Percentiles rank a stretch among this genome's conserved stretches.
Evolutionary conservation across 1,139 yeast species (phyloP).

Genomic region (Hemisphaericaspora xylofermentans): DNA sequence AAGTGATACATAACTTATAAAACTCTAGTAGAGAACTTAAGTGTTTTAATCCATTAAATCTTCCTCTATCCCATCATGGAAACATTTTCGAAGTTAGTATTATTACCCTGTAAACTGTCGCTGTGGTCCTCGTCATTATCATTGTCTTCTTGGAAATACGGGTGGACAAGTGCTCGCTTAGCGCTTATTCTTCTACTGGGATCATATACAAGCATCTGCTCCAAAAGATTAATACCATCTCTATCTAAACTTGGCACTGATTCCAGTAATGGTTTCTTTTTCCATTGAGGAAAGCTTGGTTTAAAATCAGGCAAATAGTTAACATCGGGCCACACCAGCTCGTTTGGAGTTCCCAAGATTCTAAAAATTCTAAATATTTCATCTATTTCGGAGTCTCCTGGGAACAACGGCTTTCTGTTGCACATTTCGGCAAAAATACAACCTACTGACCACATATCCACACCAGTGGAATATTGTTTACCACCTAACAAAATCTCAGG

Average conservation of each 20-base stretch:
- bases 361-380: constrained; percentile 95
- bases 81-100: not conserved
- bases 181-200: constrained; percentile 95
- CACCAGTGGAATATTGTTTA: constrained; percentile 95
- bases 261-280: constrained; percentile 64
- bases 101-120: not conserved
- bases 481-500: constrained; percentile 97
- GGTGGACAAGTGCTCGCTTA: constrained; percentile 85
- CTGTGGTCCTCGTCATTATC: constrained; percentile 19
- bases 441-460: constrained; percentile 98
- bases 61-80: constrained; percentile 2
- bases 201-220: constrained; percentile 80
- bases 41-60: too few species aligned
- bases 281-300: constrained; percentile 95
- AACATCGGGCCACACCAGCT: constrained; percentile 95
- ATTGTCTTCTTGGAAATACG: constrained; percentile 73
- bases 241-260: constrained; percentile 80
- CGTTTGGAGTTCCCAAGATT: constrained; percentile 91
- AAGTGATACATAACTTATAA: not conserved
- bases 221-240: constrained; percentile 81
- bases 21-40: too few species aligned
- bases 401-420: constrained; percentile 89
- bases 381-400: constrained; percentile 97
- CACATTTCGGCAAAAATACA: constrained; percentile 99
- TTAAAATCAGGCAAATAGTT: constrained; percentile 91